Conservation (phyloP, 441 rosid genomes). For the Corymbia citriodora region DNA sequence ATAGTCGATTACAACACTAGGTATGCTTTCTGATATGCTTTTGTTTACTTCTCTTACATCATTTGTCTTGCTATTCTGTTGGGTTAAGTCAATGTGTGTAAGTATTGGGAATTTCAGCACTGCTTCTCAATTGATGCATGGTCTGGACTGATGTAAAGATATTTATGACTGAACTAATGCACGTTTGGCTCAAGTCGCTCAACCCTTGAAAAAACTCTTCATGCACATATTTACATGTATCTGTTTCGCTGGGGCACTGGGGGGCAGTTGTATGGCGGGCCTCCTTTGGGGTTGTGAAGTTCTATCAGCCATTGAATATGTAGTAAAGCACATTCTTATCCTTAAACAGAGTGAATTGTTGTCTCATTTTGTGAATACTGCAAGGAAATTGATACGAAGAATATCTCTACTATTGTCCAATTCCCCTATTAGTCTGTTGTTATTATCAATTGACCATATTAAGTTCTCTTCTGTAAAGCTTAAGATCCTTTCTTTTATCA, state of each 20-base stretch:
- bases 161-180: neutral
- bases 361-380: neutral
- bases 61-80: neutral
- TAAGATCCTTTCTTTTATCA: neutral
- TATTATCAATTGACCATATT: neutral
- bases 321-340: neutral
- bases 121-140: neutral
- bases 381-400: neutral
- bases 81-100: neutral
- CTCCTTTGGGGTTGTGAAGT: neutral
- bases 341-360: neutral
- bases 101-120: neutral
- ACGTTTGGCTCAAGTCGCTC: neutral
- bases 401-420: neutral
- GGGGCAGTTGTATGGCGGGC: neutral
- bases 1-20: slow-evolving; percentile 89
- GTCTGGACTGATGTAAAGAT: neutral
- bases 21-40: slow-evolving; percentile 25
- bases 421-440: neutral
- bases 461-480: neutral
- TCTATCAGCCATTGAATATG: neutral
- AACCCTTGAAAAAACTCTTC: neutral
- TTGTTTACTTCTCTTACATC: neutral
- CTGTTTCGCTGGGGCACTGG: neutral
- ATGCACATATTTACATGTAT: neutral